phyloP scores from a whole-genome alignment of 164 flowering plant genomes.

The Berberis thunbergii region DNA sequence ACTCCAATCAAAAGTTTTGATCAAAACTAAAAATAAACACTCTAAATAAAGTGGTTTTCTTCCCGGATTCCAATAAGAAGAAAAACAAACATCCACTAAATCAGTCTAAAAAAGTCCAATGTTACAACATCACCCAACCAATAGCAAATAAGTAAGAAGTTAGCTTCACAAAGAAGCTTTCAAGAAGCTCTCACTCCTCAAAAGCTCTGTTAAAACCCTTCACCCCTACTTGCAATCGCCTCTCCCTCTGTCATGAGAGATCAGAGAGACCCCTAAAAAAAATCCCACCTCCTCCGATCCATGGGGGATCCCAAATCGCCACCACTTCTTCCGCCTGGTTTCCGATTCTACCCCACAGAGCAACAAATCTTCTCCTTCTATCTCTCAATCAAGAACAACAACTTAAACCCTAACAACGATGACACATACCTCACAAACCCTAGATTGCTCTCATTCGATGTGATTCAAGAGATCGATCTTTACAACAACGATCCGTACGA shows the following conservation, averaged over 20 bases:
- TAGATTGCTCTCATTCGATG: background rate
- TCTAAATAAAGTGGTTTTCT: too few relatives aligned
- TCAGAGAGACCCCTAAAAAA: background rate
- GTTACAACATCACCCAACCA: too few relatives aligned
- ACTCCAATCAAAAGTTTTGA: too few relatives aligned
- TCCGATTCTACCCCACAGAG: conserved; percentile 43
- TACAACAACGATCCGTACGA: conserved; percentile 36
- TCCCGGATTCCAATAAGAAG: too few relatives aligned
- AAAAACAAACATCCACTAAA: too few relatives aligned
- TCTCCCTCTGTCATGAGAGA: background rate
- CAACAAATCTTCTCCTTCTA: conserved; percentile 38
- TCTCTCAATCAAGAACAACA: conserved; percentile 32
- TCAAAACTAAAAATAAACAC: too few relatives aligned
- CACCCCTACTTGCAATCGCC: background rate
- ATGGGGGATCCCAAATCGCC: conserved; percentile 1
- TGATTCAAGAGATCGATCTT: conserved; percentile 35
- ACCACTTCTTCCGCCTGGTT: conserved; percentile 37
- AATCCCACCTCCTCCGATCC: background rate
- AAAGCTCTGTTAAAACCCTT: background rate
- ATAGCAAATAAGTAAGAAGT: too few relatives aligned
- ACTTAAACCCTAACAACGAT: too few relatives aligned
- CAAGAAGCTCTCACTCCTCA: background rate
- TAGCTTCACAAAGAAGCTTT: too few relatives aligned
- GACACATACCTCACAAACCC: background rate
- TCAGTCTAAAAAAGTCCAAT: too few relatives aligned